Base-by-base conservation (phyloP, 352 stramenopile species). In the Globisporangium uncinulatum region DNA sequence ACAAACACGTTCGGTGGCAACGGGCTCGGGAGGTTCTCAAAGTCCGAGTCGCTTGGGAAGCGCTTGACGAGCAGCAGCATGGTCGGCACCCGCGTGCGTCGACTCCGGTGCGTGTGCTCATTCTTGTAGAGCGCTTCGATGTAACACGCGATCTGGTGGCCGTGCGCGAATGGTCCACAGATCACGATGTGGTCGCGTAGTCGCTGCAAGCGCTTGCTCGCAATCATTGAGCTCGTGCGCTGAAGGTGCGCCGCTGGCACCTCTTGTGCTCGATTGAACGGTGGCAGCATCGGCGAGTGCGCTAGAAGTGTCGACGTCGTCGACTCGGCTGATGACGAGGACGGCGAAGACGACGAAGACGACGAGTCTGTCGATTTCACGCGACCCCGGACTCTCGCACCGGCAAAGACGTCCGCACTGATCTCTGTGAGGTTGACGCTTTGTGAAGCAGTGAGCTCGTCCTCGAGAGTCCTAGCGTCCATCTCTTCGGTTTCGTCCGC, bases 1-100 rank as follows among this genome's bases (percentile, higher is more conserved):
- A 84, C 57, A 45, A 70, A 79, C 32, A 83, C 72, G 44, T 79
- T 73, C 4, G 57, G 17, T 11, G 76, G 70, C n/a, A 87, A 54
- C 4, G 53, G 54, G 0, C 29, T 41, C 3, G 57, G 21, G 13
- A 79, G 37, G 17, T 68, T 69, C 19, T 71, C 63, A 47, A 80
- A 53, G 14, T 80, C 69, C 10, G 61, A 13, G 19, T 69, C 57
- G 15, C 45, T 72, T 1, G 71, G 73, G 7, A 75, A 43, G 13
- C 51, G 49, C 47, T 83, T 83, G n/a, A 79, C 69, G 4, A 83
- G 60, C 20, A 83, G 49, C 13, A 79, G 24, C 29, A 80, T 65
- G 0, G 34, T 43, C 9, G 73, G 73, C 29, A 47, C 20, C 4
- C 14, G 14, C 39, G 57, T 32, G 49, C 39, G 8, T 50, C 51